These are phyloP conservation scores for Backusella morwellensis DNA, from an alignment of 192 early-diverging fungal genomes.

Conservation along the genomic window DNA sequence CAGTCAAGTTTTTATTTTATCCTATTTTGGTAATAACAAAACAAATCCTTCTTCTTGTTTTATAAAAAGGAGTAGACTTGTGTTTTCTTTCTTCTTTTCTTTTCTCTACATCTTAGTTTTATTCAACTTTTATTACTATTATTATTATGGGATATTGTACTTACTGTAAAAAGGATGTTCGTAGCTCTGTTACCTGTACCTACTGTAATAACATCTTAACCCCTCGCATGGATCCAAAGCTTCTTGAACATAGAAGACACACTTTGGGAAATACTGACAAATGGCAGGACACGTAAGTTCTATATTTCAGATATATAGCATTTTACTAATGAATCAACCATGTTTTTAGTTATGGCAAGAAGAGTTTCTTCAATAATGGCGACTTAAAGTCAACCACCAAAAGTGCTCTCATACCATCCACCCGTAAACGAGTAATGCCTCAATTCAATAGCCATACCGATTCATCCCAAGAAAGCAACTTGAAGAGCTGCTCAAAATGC, in stretches of 20 bases:
- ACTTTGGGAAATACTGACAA: neutral
- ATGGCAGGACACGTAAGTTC: slow-evolving; percentile 9
- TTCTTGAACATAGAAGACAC: neutral
- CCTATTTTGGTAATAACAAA: slow-evolving; percentile 1
- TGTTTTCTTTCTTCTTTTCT: neutral
- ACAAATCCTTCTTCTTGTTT: neutral
- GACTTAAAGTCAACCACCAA: neutral
- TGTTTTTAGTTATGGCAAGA: slow-evolving; percentile 7
- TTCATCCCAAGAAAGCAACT: neutral
- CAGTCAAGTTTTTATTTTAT: neutral
- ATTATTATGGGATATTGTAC: slow-evolving; percentile 7
- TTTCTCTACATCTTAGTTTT: neutral
- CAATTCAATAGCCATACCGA: neutral
- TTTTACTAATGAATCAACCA: neutral
- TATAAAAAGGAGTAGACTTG: neutral
- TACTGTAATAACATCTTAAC: neutral
- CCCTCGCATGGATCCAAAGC: neutral
- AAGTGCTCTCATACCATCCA: neutral
- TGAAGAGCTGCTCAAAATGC: neutral
- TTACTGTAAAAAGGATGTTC: slow-evolving; percentile 10
- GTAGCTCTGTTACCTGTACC: neutral
- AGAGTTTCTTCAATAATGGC: neutral
- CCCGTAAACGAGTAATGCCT: slow-evolving; percentile 1
- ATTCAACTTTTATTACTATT: neutral
- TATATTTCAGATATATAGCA: neutral